These are phyloP conservation scores for Gilbertella persicaria DNA, from an alignment of 371 early-diverging fungal genomes.

Conservation along the genomic window DNA sequence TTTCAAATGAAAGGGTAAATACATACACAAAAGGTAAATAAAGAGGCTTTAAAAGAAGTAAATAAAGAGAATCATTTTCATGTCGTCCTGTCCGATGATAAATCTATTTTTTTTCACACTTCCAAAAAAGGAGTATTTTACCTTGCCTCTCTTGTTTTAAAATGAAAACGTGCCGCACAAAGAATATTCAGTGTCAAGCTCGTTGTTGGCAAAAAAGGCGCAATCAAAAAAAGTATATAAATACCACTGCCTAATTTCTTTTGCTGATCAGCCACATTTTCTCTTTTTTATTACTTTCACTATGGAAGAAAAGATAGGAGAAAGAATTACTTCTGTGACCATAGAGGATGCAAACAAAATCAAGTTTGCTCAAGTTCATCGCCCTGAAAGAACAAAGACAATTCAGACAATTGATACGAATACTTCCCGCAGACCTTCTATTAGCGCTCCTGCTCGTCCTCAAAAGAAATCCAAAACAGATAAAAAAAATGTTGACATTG, in stretches of 20 bases:
- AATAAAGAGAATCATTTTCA: too few relatives aligned
- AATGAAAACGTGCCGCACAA: not conserved
- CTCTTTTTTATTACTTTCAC: not conserved
- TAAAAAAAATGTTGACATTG: slow-evolving; percentile 38
- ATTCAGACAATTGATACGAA: slow-evolving; percentile 29
- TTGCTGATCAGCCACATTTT: not conserved
- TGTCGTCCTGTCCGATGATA: too few relatives aligned
- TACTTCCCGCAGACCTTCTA: slow-evolving; percentile 30
- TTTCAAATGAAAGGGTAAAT: too few relatives aligned
- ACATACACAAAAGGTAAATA: too few relatives aligned
- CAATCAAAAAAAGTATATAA: not conserved
- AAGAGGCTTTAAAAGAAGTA: too few relatives aligned
- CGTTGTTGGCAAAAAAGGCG: not conserved
- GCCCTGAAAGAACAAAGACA: slow-evolving; percentile 34
- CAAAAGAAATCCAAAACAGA: slow-evolving; percentile 13
- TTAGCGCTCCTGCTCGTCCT: slow-evolving; percentile 29
- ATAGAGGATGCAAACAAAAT: slow-evolving; percentile 26
- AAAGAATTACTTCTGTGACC: slow-evolving; percentile 2
- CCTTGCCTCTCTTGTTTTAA: too few relatives aligned
- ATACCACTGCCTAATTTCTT: not conserved
- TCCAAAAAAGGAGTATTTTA: too few relatives aligned
- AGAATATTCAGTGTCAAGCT: not conserved
- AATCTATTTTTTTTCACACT: too few relatives aligned
- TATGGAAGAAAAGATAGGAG: slow-evolving; percentile 8
- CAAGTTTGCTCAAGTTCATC: slow-evolving; percentile 23